Evolutionary conservation across 495 filamentous ascomycete genomes (phyloP), one percentile per base, ranked within the genome.

Genomic region (Tetracladium marchalianum): DNA sequence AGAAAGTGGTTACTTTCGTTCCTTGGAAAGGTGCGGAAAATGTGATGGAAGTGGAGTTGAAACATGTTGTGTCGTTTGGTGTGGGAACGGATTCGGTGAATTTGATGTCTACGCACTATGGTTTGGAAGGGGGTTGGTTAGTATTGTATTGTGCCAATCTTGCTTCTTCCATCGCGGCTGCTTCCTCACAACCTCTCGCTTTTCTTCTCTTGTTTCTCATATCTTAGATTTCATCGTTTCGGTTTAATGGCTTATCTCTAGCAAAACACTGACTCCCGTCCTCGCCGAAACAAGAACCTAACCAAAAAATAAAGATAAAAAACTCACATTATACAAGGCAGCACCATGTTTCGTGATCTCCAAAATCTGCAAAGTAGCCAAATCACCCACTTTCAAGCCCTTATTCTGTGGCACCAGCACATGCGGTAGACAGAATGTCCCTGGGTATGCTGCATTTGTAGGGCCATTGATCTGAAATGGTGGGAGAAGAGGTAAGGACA

Each of bases 301-400:
- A 5, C 10, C n/a, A 15, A 27, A n/a, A 34, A 0, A 15, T 13
- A 19, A 22, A 16, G 8, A n/a, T 18, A 36, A 46, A 27, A 27
- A 13, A 77, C 84, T 56, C 74, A 96, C 90, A 60, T 89, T 94
- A 58, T 82, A 97, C n/a, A 95, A 63, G 9, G 84, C 72, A 6
- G 89, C 92, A 13, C 92, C 90, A 60, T 95, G 89, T 52, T 85
- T 66, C 11, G 92, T 88, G 9, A 76, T 65, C 73, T 95, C 87
- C 33, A 97, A 76, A 16, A 96, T 66, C 64, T 97, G 90, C 47
- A 97, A 87, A 10, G 90, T 97, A 12, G 88, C 90, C 59, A 88
- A 82, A 62, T 90, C 84, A 17, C 92, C 92, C 0, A 77, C 68
- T 24, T 84, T 78, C 31, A 87, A 78, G 12, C 62, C 80, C 41